Evolutionary conservation across 495 filamentous ascomycete genomes (phyloP).

Genomic region (Pseudoneurospora amorphoporcata): DNA sequence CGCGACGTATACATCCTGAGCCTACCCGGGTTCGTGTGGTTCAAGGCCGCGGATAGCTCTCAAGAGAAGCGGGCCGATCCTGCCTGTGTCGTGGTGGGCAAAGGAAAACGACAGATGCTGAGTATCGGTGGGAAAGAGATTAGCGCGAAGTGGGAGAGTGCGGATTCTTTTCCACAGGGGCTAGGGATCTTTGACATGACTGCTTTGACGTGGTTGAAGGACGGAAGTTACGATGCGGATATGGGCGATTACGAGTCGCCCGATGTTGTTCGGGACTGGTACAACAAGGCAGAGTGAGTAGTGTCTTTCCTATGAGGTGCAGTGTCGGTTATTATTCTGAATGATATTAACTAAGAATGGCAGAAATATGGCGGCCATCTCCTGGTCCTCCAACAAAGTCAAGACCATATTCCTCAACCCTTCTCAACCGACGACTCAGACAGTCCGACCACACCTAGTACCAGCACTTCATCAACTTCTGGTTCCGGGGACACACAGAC

Average conservation of each 20-base stretch:
- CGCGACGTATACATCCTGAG: not conserved
- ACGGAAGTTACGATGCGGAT: conserved; percentile 1
- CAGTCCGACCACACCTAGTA: not conserved
- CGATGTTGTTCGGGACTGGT: not conserved
- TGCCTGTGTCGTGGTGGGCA: not conserved
- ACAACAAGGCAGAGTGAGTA: not conserved
- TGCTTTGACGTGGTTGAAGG: not conserved
- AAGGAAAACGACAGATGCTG: not conserved
- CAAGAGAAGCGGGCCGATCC: not conserved
- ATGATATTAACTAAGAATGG: not conserved
- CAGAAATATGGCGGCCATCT: not conserved
- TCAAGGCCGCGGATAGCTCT: not conserved
- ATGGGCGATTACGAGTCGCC: conserved; percentile 3
- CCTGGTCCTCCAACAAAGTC: not conserved
- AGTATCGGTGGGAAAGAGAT: not conserved
- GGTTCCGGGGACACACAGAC: not conserved
- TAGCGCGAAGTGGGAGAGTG: not conserved
- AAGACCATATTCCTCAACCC: not conserved
- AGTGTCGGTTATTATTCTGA: not conserved
- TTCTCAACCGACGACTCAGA: not conserved
- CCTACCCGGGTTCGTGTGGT: not conserved
- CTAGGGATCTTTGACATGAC: not conserved
- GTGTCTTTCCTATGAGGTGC: not conserved
- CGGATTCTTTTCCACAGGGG: not conserved
- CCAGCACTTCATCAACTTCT: not conserved